These are phyloP conservation scores for Boletus pseudo-olivaceus DNA, from an alignment of 768 basidiomycete species.

Conservation along the genomic window DNA sequence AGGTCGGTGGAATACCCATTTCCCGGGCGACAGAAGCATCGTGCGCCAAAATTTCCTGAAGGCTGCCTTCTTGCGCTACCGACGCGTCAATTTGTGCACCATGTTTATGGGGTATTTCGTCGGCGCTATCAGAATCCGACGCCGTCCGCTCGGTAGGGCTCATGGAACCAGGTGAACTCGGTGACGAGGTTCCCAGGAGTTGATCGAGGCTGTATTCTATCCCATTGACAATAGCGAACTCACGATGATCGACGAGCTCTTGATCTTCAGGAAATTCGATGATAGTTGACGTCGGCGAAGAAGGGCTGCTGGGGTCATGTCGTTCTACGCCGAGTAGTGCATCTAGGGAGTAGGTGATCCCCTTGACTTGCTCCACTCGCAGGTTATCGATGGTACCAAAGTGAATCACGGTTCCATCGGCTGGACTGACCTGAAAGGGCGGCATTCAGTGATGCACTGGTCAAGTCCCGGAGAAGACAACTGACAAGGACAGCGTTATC, in stretches of 20 bases:
- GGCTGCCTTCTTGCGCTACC: slow-evolving; percentile 51
- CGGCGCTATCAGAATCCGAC: slow-evolving; percentile 23
- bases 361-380: slow-evolving; percentile 95
- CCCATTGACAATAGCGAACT: slow-evolving; percentile 96
- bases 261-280: slow-evolving; percentile 41
- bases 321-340: slow-evolving; percentile 81
- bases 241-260: slow-evolving; percentile 74
- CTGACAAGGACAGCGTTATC: slow-evolving; percentile 69
- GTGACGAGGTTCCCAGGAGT: slow-evolving; percentile 61
- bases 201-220: slow-evolving; percentile 93
- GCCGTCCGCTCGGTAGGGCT: slow-evolving; percentile 25
- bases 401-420: slow-evolving; percentile 90
- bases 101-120: slow-evolving; percentile 47
- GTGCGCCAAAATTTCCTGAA: slow-evolving; percentile 58
- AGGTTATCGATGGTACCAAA: slow-evolving; percentile 80
- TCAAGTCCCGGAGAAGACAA: background rate
- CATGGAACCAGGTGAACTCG: slow-evolving; percentile 39
- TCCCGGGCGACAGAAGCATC: slow-evolving; percentile 70
- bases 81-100: slow-evolving; percentile 74
- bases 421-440: slow-evolving; percentile 75
- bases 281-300: slow-evolving; percentile 39
- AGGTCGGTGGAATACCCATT: slow-evolving; percentile 54
- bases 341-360: slow-evolving; percentile 93
- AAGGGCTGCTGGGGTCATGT: slow-evolving; percentile 38
- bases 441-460: background rate